A percentile compares a stretch with the other conserved stretches of the same genome.
Evolutionary conservation across 306 rosid genomes (phyloP).

Genomic region (Cyclanthera cordifolia): DNA sequence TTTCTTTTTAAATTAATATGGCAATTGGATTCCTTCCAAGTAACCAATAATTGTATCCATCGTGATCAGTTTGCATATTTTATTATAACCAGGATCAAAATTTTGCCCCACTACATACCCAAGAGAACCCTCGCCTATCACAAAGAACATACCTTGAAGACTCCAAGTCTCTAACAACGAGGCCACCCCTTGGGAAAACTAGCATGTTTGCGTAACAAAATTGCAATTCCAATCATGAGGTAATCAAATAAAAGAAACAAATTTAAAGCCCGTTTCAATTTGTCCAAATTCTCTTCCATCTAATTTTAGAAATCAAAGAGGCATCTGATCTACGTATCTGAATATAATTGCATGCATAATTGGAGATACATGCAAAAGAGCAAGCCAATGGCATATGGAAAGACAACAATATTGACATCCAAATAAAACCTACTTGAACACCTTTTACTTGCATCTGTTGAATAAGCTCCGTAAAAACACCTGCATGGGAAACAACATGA

Average conservation of each 20-base stretch:
- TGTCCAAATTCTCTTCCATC: too few relatives aligned
- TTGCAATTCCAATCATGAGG: not conserved
- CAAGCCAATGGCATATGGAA: not conserved
- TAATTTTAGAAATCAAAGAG: too few relatives aligned
- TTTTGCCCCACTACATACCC: too few relatives aligned
- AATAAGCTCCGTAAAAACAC: conserved; percentile 90
- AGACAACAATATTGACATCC: not conserved
- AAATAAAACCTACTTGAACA: conserved; percentile 52
- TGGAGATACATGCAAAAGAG: not conserved
- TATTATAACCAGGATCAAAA: too few relatives aligned
- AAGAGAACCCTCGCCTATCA: too few relatives aligned
- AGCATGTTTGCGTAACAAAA: not conserved
- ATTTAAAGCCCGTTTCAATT: too few relatives aligned
- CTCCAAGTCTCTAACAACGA: too few relatives aligned
- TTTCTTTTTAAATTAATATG: not conserved
- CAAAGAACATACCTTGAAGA: too few relatives aligned
- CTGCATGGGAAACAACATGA: conserved; percentile 31
- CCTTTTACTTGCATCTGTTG: conserved; percentile 99
- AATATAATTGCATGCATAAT: not conserved
- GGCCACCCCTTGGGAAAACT: not conserved
- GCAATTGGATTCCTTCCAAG: not conserved
- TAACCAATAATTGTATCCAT: not conserved
- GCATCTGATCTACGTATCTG: not conserved
- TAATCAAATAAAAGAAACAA: not conserved
- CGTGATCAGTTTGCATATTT: not conserved